phyloP scores from a whole-genome alignment of 1,284 basidiomycete species.

The Agroathelia rolfsii region DNA sequence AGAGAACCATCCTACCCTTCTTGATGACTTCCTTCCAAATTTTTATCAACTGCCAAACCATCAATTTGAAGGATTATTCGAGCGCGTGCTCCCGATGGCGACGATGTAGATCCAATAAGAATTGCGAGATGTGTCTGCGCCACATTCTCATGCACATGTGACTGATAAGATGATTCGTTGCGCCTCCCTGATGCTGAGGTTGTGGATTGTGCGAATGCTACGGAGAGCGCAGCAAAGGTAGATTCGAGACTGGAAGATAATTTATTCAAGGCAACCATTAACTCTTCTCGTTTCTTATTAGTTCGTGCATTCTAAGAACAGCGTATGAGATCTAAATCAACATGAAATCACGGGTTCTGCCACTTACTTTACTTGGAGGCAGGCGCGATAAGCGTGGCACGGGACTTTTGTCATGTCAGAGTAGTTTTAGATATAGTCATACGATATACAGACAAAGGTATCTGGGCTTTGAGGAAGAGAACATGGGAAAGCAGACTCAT shows the following conservation, averaged over 20 bases:
- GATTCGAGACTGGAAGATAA: constrained; percentile 63
- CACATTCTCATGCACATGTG: constrained; percentile 3
- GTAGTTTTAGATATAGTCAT: neutral
- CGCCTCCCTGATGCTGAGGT: constrained; percentile 3
- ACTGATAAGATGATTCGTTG: neutral
- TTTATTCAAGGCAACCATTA: constrained; percentile 54
- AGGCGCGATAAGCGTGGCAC: constrained; percentile 49
- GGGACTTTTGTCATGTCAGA: constrained; percentile 33
- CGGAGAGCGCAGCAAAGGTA: constrained; percentile 61
- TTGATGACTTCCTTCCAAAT: neutral
- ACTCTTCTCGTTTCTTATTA: constrained; percentile 46
- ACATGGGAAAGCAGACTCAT: constrained; percentile 53
- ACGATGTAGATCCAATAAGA: no score
- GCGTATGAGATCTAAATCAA: neutral
- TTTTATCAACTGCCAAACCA: no score
- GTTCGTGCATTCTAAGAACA: constrained; percentile 33
- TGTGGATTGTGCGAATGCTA: constrained; percentile 37
- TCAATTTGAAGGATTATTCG: no score
- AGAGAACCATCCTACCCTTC: no score
- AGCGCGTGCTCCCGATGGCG: no score
- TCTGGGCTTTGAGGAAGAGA: constrained; percentile 64
- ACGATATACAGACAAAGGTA: constrained; percentile 53
- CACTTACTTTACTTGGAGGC: constrained; percentile 23
- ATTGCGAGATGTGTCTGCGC: constrained; percentile 2
- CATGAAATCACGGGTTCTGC: constrained; percentile 20